Conservation (phyloP, 1,139 yeast species). For the Yamadazyma aaseri region DNA sequence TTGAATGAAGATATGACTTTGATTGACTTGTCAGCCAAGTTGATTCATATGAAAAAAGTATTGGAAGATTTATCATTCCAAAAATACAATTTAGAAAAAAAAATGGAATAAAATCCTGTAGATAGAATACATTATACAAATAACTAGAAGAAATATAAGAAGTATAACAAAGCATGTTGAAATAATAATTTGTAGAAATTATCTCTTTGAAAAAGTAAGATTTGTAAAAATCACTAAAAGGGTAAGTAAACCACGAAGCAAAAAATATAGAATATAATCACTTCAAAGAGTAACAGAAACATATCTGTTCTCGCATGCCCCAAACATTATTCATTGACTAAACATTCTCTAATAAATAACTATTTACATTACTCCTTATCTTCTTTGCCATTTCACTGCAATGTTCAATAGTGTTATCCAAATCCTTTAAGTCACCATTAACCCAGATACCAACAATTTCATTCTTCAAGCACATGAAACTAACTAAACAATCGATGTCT, state of each 20-base stretch:
- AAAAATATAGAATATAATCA: too few relatives aligned
- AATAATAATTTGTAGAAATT: too few relatives aligned
- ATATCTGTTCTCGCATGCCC: too few relatives aligned
- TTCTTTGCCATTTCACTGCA: constrained; percentile 42
- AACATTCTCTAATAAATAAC: constrained; percentile 8
- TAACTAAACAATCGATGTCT: constrained; percentile 39
- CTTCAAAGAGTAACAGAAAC: too few relatives aligned
- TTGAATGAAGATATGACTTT: constrained; percentile 37
- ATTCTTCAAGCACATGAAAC: constrained; percentile 53
- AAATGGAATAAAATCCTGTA: constrained; percentile 2
- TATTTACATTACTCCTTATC: constrained; percentile 48
- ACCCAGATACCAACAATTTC: constrained; percentile 59
- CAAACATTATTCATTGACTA: background rate
- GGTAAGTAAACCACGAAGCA: too few relatives aligned
- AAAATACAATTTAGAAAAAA: constrained; percentile 6
- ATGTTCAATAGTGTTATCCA: constrained; percentile 31
- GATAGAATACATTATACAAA: background rate
- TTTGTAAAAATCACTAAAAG: too few relatives aligned
- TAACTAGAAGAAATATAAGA: too few relatives aligned
- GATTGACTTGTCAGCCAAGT: constrained; percentile 36
- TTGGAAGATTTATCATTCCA: constrained; percentile 43
- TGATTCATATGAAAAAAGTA: constrained; percentile 41
- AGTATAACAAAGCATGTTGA: too few relatives aligned
- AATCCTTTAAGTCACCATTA: constrained; percentile 35
- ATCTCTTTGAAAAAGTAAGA: too few relatives aligned